Conservation (phyloP, 192 early-diverging fungal species). For the Rhizophagus clarus region DNA sequence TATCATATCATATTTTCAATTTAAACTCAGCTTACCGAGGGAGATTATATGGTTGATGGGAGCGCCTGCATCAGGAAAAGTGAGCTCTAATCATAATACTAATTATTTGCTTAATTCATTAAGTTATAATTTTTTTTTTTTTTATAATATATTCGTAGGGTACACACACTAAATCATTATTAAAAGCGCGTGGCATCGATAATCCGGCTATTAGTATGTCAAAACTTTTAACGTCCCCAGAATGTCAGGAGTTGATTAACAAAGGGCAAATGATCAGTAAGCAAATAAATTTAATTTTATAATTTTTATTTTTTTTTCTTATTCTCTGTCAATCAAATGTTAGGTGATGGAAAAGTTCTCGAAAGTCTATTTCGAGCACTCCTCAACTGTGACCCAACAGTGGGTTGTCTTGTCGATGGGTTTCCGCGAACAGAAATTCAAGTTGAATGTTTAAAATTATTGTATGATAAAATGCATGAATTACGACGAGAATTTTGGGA, state of each 20-base stretch:
- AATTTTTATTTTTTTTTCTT: not conserved
- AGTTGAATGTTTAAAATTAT: conserved; percentile 54
- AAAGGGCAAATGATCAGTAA: conserved; percentile 57
- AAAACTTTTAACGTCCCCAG: conserved; percentile 51
- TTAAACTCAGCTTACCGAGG: conserved; percentile 39
- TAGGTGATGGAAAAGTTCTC: conserved; percentile 53
- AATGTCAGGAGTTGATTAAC: conserved; percentile 60
- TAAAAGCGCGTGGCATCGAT: conserved; percentile 57
- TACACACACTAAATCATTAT: conserved; percentile 57
- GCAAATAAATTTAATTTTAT: not conserved
- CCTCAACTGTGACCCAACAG: conserved; percentile 52
- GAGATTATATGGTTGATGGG: conserved; percentile 65
- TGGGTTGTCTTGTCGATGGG: conserved; percentile 57
- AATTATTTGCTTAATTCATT: not conserved
- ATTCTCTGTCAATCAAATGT: not conserved
- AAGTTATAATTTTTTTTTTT: not conserved
- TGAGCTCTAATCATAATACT: not conserved
- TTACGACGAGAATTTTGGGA: conserved; percentile 52
- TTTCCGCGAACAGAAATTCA: conserved; percentile 63
- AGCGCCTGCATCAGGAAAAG: conserved; percentile 55
- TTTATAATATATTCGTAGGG: conserved; percentile 34
- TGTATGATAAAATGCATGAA: conserved; percentile 60
- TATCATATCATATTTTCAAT: not conserved
- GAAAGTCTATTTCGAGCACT: conserved; percentile 54
- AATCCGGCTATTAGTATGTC: conserved; percentile 61